These are phyloP conservation scores for Ploettnerulaceae sp. DNA, from an alignment of 2,329 filamentous ascomycete genomes.

Conservation along the genomic window DNA sequence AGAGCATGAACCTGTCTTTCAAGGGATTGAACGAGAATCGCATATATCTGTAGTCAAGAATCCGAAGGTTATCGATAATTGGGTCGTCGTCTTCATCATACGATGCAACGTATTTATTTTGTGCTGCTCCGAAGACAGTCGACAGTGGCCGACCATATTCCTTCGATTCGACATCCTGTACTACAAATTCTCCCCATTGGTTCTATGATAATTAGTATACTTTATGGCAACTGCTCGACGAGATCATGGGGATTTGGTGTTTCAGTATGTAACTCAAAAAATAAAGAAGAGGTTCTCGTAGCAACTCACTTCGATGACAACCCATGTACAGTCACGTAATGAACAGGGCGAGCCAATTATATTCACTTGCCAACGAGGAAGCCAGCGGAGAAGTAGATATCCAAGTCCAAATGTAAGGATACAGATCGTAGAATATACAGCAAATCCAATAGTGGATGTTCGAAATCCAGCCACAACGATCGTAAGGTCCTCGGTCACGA, in stretches of 20 bases:
- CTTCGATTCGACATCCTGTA: constrained; percentile 60
- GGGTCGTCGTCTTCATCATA: constrained; percentile 74
- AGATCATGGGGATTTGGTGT: too few species aligned
- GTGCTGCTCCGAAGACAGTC: constrained; percentile 61
- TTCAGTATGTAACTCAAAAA: neutral
- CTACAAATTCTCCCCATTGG: constrained; percentile 87
- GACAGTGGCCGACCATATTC: constrained; percentile 52
- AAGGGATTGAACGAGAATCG: constrained; percentile 86
- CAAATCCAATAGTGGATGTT: constrained; percentile 66
- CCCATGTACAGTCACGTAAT: constrained; percentile 77
- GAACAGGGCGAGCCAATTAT: constrained; percentile 65
- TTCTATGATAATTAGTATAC: constrained; percentile 51
- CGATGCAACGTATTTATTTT: constrained; percentile 52
- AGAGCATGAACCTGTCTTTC: constrained; percentile 82
- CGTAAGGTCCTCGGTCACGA: constrained; percentile 87
- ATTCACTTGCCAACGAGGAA: constrained; percentile 79
- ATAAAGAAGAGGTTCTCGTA: neutral
- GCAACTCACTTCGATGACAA: constrained; percentile 71
- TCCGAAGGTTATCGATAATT: constrained; percentile 67
- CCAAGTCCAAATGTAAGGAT: constrained; percentile 68
- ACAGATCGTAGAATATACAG: constrained; percentile 66
- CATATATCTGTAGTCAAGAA: constrained; percentile 89
- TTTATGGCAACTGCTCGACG: too few species aligned
- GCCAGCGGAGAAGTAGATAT: constrained; percentile 83
- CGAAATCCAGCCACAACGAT: constrained; percentile 89